Conservation (phyloP, 2,329 filamentous ascomycete species). For the Coniella vitis region DNA sequence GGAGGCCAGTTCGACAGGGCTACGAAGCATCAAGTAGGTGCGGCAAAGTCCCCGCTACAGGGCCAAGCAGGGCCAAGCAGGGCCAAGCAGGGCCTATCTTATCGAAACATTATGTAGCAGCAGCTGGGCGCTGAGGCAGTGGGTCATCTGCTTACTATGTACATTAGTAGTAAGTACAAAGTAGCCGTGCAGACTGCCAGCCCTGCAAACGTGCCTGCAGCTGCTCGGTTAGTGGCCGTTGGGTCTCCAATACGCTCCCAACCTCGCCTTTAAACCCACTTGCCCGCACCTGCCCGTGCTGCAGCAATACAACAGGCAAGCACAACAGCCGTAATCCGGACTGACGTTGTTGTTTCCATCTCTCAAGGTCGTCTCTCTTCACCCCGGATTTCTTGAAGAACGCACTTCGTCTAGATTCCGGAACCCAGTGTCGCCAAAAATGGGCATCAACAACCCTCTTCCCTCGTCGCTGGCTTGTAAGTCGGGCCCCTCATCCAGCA, state of each 20-base stretch:
- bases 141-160: too few relatives aligned
- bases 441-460: slow-evolving; percentile 62
- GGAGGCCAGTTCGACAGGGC: too few relatives aligned
- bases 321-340: background rate
- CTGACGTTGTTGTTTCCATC: background rate
- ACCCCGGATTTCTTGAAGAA: too few relatives aligned
- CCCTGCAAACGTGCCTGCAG: background rate
- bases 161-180: background rate
- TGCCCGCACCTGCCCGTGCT: too few relatives aligned
- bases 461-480: slow-evolving; percentile 63
- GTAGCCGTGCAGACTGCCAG: background rate
- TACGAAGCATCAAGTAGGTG: too few relatives aligned
- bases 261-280: slow-evolving; percentile 2
- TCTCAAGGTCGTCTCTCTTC: background rate
- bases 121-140: background rate
- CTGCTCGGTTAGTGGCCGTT: background rate
- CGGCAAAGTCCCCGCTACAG: too few relatives aligned
- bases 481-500: slow-evolving; percentile 27
- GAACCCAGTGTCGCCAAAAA: slow-evolving; percentile 22
- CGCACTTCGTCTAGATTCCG: background rate
- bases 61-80: too few relatives aligned
- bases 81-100: background rate
- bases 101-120: background rate
- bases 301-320: too few relatives aligned
- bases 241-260: background rate